Evolutionary conservation across 805 yeast species (phyloP), one percentile per base, ranked within the genome.

Genomic region (Novakomyces olei): DNA sequence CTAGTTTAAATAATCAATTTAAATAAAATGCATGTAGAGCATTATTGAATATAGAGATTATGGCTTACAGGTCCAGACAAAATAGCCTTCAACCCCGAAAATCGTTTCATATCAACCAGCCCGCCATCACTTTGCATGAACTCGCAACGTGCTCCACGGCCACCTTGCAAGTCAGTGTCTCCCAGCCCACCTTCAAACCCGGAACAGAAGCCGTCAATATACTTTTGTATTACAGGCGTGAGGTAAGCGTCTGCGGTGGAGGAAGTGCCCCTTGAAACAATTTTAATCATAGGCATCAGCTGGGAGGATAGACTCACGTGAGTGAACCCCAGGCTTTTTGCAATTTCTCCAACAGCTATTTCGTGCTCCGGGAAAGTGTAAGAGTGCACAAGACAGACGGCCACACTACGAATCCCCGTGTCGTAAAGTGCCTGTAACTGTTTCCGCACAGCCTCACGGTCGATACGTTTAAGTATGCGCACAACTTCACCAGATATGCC

Each of bases 71-170:
- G 96, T 2, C 96, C 96, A 1, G 93, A 79, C 24, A 83, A 54
- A 31, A 83, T 76, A 3, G 95, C 92, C 42, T 70, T 64, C 24
- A 83, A 57, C 1, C 96, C 96, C 0, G 92, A 72, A 49, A 83
- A 85, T 31, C 68, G 63, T 15, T 68, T 59, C 45, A 88, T 80
- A 35, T 79, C 80, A 15, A 83, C 81, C 38, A 83, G 61, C 2
- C 95, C 96, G 36, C 96, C 96, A 50, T 83, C 93, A 9, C 92
- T 76, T 53, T 85, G 93, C 96, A 83, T 83, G 51, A 85, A 85
- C 42, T 74, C 72, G 37, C 78, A 66, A 32, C 51, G 51, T 3
- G 64, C 52, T n/a, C 46, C 39, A n/a, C 45, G 38, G 8, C 7
- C 47, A 8, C 37, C 41, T 8, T n/a, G 34, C 48, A 39, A 38